Percentiles rank a stretch among this genome's conserved stretches.
Conservation (phyloP, 352 stramenopile species). For the Vaucheria bursata region DNA sequence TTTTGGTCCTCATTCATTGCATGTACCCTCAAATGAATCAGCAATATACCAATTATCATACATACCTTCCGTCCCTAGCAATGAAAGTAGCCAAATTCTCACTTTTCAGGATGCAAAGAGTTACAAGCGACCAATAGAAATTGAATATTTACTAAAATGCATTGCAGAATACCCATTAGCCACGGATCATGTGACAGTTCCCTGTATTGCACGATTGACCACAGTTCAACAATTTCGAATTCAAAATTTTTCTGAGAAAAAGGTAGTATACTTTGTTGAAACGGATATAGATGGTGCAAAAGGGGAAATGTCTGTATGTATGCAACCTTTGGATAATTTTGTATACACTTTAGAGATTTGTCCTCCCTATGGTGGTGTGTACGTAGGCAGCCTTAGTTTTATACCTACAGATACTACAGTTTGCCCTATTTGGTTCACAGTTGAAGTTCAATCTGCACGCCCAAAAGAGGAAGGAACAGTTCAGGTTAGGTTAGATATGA, state of each 20-base stretch:
- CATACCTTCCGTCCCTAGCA: background rate
- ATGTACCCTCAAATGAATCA: constrained; percentile 53
- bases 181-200: constrained; percentile 70
- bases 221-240: constrained; percentile 66
- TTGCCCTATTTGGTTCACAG: constrained; percentile 82
- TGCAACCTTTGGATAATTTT: constrained; percentile 48
- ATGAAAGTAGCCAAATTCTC: constrained; percentile 17
- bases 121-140: constrained; percentile 65
- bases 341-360: constrained; percentile 73
- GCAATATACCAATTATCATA: background rate
- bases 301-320: constrained; percentile 55
- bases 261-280: constrained; percentile 69
- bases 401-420: constrained; percentile 49
- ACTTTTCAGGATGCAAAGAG: constrained; percentile 68
- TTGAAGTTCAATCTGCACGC: constrained; percentile 61
- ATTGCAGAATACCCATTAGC: constrained; percentile 75
- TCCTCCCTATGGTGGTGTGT: constrained; percentile 73
- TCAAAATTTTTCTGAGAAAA: constrained; percentile 51
- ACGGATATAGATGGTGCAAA: constrained; percentile 78
- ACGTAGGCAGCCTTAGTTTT: constrained; percentile 83
- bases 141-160: constrained; percentile 74
- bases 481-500: background rate
- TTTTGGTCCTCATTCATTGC: constrained; percentile 57
- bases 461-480: constrained; percentile 27
- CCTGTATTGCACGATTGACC: constrained; percentile 71